phyloP scores from a whole-genome alignment of 106 monocot species.

The Acorus gramineus region DNA sequence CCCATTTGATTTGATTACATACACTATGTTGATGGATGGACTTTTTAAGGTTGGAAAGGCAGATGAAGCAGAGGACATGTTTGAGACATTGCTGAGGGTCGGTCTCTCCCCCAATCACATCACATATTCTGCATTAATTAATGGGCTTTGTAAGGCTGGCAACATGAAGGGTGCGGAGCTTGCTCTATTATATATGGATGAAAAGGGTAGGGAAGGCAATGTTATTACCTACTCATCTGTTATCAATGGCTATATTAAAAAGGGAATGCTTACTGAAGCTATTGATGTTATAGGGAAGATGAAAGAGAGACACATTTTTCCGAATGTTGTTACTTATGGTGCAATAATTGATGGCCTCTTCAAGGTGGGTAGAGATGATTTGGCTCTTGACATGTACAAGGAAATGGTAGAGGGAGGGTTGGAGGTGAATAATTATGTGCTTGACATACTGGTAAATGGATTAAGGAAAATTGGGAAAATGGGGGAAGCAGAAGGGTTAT shows the following conservation, averaged over 20 bases:
- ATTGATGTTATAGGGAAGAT: conserved; percentile 44
- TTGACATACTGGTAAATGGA: conserved; percentile 70
- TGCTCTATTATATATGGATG: conserved; percentile 48
- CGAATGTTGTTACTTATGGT: conserved; percentile 56
- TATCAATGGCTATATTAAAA: conserved; percentile 65
- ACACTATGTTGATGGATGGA: conserved; percentile 52
- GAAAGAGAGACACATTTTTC: conserved; percentile 42
- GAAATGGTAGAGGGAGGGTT: conserved; percentile 53
- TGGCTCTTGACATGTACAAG: conserved; percentile 47
- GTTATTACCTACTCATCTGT: conserved; percentile 67
- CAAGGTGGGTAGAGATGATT: conserved; percentile 47
- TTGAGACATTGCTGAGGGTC: conserved; percentile 28
- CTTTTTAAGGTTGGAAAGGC: conserved; percentile 46
- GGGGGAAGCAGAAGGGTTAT: conserved; percentile 45
- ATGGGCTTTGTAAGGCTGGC: conserved; percentile 65
- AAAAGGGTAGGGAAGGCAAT: conserved; percentile 30
- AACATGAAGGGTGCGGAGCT: conserved; percentile 43
- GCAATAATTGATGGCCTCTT: conserved; percentile 61
- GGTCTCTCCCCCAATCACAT: conserved; percentile 30
- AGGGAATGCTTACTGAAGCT: conserved; percentile 51
- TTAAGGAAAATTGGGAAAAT: conserved; percentile 63
- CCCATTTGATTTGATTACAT: conserved; percentile 50
- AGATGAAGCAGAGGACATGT: conserved; percentile 47
- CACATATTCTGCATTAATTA: conserved; percentile 59
- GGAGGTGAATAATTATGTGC: conserved; percentile 37